Conservation (phyloP, 371 early-diverging fungal genomes). For the Mortierella sp. region DNA sequence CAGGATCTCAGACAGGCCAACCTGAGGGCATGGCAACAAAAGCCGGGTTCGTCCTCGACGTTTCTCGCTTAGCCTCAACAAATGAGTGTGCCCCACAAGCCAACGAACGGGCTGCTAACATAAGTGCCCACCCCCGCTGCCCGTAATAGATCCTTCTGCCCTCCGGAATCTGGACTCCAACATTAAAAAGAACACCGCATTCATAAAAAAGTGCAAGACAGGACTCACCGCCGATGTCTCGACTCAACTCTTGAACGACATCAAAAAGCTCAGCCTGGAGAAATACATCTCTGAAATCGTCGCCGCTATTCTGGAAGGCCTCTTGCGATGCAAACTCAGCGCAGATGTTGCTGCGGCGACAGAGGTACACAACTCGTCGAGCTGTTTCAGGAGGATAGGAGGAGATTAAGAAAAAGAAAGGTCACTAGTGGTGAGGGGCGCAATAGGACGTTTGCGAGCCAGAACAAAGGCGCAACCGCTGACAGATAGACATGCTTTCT, state of each 20-base stretch:
- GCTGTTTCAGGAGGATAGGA: not conserved
- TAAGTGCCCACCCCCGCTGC: not conserved
- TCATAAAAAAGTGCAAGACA: slow-evolving; percentile 93
- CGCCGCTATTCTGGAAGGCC: slow-evolving; percentile 84
- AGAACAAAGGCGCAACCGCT: not conserved
- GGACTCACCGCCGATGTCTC: slow-evolving; percentile 83
- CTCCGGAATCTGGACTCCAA: slow-evolving; percentile 88
- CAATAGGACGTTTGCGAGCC: not conserved
- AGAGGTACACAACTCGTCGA: slow-evolving; percentile 65
- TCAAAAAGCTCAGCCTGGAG: slow-evolving; percentile 90
- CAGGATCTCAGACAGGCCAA: slow-evolving; percentile 54
- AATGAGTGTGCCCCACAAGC: no score
- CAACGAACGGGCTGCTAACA: not conserved
- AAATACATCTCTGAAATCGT: slow-evolving; percentile 96
- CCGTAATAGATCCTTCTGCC: slow-evolving; percentile 44
- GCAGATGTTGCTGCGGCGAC: slow-evolving; percentile 87
- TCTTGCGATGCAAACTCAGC: slow-evolving; percentile 75
- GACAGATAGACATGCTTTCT: not conserved
- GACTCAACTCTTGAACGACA: slow-evolving; percentile 83
- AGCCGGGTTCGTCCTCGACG: slow-evolving; percentile 32
- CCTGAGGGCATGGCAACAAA: slow-evolving; percentile 50
- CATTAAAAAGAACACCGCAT: slow-evolving; percentile 96
- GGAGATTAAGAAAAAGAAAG: not conserved
- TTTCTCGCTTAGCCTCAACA: not conserved
- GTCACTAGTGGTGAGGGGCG: not conserved